Evolutionary conservation across 129 eudicot species (phyloP), one percentile per base, ranked within the genome.

Genomic region (Glebionis coronaria): DNA sequence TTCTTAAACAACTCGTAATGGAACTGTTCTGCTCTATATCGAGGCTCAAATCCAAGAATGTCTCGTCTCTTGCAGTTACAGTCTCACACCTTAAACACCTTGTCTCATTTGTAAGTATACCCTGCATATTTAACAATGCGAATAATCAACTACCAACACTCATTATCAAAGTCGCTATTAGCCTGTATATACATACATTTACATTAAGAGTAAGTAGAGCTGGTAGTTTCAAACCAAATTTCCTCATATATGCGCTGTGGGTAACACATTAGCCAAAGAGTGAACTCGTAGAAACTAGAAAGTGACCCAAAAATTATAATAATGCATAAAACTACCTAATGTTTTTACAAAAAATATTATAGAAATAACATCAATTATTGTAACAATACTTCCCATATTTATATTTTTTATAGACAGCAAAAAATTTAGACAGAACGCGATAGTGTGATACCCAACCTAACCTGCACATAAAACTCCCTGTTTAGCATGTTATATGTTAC

Each of bases 1-100:
- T 82, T 63, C 83, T 86, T 23, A 86, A 69, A 19, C 94, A 86
- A 45, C 94, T 86, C 7, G 88, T 86, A 63, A 86, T 86, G n/a
- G 94, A 86, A 75, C 84, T 86, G 58, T 86, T 86, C 73, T 83
- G 88, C 73, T 86, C 94, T 25, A 86, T 86, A 78, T 86, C 88
- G 57, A 86, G 86, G 82, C 94, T 86, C 72, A 86, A 61, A 67
- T 86, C 94, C 56, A 86, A 66, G 56, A 86, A 86, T 0, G 94
- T 86, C 62, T 86, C 94, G 42, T 86, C 94, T 68, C 94, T 83
- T 63, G 94, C 94, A 47, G 94, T 83, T n/a, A 86, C 94, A 7
- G 94, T 86, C 55, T 86, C 94, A 69, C 94, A 86, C 66, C 85
- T 72, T 71, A 86, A 81, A 80, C 94, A 86, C 73, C 73, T 75